Base-by-base conservation (phyloP, 2,329 filamentous ascomycete genomes). In the Pestalotiopsis sp. region DNA sequence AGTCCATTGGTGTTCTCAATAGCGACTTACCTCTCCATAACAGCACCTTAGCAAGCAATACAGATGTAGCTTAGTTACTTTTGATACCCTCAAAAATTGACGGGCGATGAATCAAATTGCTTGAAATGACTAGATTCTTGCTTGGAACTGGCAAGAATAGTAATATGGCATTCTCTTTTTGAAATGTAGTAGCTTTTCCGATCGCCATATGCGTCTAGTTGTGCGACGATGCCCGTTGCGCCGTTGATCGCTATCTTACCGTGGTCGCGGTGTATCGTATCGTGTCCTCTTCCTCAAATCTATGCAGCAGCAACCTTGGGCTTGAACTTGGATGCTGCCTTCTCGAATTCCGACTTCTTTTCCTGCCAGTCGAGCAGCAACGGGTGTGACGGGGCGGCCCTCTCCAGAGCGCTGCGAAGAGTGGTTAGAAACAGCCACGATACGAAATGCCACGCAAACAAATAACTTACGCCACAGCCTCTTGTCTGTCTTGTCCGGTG, bases 291-390 rank as follows among this genome's bases (percentile, higher is more conserved):
- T 23, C 17, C 7, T 17, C 65, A 64, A n/a, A 68, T 68, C 80
- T 80, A 88, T 70, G 87, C 85, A 70, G 90, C 31, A 20, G 59
- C 86, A 71, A 94, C 93, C 85, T 95, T 97, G 41, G 95, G 88
- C 73, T 89, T 91, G 81, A 96, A 98, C 83, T 97, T 98, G 31
- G 89, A 86, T 23, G 93, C 93, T 13, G 95, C 95, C 75, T 90
- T 90, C 80, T 97, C 93, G 78, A 98, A 98, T 68, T 94, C 82
- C n/a, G 86, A 88, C 79, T 90, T 93, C 90, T 97, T 98, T 82
- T 94, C 93, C 76, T 90, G 86, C 74, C 97, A 82, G 74, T 97
- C 95, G 56, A 81, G 79, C 68, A 98, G 80, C 70, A 96, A 84
- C 41, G 88, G 82, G 80, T 98, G 94, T 66, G 91, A 82, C 31